Evolutionary conservation across 2,329 filamentous ascomycete genomes (phyloP).

Genomic region (Xylaria sp.): DNA sequence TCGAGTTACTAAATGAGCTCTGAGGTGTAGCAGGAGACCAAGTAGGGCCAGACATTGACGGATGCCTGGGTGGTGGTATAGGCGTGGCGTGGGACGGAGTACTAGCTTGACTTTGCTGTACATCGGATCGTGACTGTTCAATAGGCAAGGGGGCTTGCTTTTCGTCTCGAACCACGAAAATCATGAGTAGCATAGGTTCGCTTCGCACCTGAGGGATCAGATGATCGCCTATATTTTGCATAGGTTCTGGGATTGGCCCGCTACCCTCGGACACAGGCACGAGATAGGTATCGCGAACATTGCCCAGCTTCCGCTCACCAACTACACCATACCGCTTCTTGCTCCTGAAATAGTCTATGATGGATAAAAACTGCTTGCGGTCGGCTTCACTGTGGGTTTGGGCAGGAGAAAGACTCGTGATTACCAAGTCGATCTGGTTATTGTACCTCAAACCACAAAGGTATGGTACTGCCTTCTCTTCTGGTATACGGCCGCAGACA

Average conservation of each 20-base stretch:
- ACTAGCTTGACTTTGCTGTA: slow-evolving; percentile 46
- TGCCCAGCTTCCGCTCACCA: slow-evolving; percentile 75
- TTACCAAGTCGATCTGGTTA: slow-evolving; percentile 82
- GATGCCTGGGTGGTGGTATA: slow-evolving; percentile 55
- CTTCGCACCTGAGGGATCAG: slow-evolving; percentile 76
- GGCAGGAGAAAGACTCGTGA: slow-evolving; percentile 74
- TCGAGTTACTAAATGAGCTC: slow-evolving; percentile 45
- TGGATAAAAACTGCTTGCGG: slow-evolving; percentile 71
- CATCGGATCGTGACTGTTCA: slow-evolving; percentile 43
- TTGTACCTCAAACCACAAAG: slow-evolving; percentile 87
- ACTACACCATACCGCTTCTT: slow-evolving; percentile 90
- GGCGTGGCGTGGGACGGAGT: slow-evolving; percentile 42
- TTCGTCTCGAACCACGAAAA: slow-evolving; percentile 83
- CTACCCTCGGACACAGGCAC: slow-evolving; percentile 82
- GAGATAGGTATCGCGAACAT: slow-evolving; percentile 90
- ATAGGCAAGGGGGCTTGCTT: slow-evolving; percentile 48
- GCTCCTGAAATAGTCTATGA: slow-evolving; percentile 88
- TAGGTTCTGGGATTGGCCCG: slow-evolving; percentile 80
- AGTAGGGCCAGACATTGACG: slow-evolving; percentile 60
- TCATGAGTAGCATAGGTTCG: slow-evolving; percentile 82
- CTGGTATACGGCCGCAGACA: slow-evolving; percentile 82
- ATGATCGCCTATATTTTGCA: slow-evolving; percentile 88
- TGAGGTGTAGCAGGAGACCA: slow-evolving; percentile 65
- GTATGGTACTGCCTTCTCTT: slow-evolving; percentile 87
- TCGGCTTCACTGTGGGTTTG: slow-evolving; percentile 67